These are phyloP conservation scores for Schizothecium vesticola DNA, from an alignment of 495 filamentous ascomycete species.

Conservation along the genomic window DNA sequence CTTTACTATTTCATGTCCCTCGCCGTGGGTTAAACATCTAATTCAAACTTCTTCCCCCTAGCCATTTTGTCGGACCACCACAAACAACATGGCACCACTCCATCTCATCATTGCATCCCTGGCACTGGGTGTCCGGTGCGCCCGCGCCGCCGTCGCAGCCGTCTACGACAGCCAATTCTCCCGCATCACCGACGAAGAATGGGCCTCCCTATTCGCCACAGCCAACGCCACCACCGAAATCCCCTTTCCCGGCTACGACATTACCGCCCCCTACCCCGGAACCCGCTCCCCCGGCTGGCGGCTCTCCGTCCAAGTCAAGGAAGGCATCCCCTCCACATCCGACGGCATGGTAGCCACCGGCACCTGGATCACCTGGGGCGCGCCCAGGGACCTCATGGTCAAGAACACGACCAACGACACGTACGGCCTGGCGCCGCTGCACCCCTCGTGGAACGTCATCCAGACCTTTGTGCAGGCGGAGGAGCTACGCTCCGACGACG, in stretches of 20 bases:
- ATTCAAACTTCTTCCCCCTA: neutral
- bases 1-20: neutral
- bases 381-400: neutral
- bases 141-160: neutral
- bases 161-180: neutral
- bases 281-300: neutral
- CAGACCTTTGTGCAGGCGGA: neutral
- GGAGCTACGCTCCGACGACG: neutral
- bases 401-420: neutral
- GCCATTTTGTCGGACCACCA: neutral
- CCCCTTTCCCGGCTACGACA: neutral
- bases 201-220: neutral
- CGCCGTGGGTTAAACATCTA: neutral
- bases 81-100: neutral
- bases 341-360: neutral
- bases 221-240: neutral
- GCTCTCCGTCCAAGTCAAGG: neutral
- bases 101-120: neutral
- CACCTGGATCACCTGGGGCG: neutral
- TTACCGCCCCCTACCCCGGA: neutral
- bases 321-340: neutral
- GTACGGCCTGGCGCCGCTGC: neutral
- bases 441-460: neutral
- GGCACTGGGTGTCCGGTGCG: neutral
- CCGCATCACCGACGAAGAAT: neutral